Base-by-base conservation (phyloP, 2,329 filamentous ascomycete species). In the Trichoderma oligosporum region DNA sequence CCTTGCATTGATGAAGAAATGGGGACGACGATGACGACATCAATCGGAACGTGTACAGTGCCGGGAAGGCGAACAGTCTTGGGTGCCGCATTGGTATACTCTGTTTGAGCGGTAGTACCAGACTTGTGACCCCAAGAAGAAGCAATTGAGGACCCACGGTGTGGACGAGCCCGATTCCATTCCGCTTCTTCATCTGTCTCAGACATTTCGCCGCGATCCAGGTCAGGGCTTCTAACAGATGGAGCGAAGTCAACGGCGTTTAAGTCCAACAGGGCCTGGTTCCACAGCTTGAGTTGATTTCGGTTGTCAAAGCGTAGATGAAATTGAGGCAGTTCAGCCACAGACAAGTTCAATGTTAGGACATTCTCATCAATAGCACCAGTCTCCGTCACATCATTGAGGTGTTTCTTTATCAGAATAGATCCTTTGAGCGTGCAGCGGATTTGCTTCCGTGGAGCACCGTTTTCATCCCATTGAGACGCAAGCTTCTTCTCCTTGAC, bases 1-100 rank as follows among this genome's bases (percentile, higher is more conserved):
- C 94, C 94, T 73, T 97, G 94, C 93, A 97, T 99, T 0, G 94
- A 97, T 1, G 93, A 96, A 0, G 94, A 97, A 5, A 99, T 91
- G 0, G 94, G 94, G 31, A 99, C 92, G 20, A 99, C 94, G 0
- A 97, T 91, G 0, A 99, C 93, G 27, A 99, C 86, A 68, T 99
- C 94, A 54, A 97, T 84, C 1, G 94, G 93, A 14, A 97, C 90
- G 69, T 99, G 94, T 46, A 93, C 71, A 5, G 86, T 82, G 18
- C 76, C 65, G 45, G 61, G 74, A 60, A 73, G 74, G 7, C 63
- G 65, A 56, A 67, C 66, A 52, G 74, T 75, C 67, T 70, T 80
- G 66, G 35, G 16, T 4, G 78, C 72, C 68, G 82, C 89, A 38
- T 90, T 94, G 39, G 91, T 94, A 73, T 97, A 97, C 68, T 97